Conservation (phyloP, 805 yeast species). For the Lipomyces sp. region DNA sequence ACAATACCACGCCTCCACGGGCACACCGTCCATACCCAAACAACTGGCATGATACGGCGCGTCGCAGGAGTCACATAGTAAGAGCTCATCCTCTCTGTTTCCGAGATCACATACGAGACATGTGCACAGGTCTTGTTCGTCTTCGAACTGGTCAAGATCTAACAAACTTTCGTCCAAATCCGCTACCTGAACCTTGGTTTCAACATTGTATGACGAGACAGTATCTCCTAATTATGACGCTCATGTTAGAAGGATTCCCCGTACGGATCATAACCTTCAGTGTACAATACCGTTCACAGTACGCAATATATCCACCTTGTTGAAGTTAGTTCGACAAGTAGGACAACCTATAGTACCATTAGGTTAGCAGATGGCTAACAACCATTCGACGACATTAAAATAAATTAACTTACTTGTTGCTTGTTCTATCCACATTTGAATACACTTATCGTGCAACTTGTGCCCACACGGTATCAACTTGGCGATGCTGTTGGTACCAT, state of each 20-base stretch:
- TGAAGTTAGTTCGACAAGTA: conserved; percentile 58
- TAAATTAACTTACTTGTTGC: conserved; percentile 49
- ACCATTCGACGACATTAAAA: background rate
- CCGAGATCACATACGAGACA: conserved; percentile 42
- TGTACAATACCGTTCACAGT: conserved; percentile 29
- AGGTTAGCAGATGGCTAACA: background rate
- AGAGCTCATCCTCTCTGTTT: conserved; percentile 41
- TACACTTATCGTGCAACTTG: conserved; percentile 61
- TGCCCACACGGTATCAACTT: conserved; percentile 55
- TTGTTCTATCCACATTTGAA: conserved; percentile 60
- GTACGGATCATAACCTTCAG: conserved; percentile 27
- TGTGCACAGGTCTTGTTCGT: conserved; percentile 35
- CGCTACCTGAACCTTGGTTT: conserved; percentile 34
- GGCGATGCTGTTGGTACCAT: conserved; percentile 37
- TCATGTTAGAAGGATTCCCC: background rate
- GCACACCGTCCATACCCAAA: conserved; percentile 43
- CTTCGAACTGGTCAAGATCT: conserved; percentile 15
- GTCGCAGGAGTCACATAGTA: conserved; percentile 44
- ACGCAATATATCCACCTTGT: conserved; percentile 47
- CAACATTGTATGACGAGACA: conserved; percentile 23
- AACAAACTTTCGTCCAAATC: conserved; percentile 17
- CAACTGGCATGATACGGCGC: conserved; percentile 44
- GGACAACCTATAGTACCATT: conserved; percentile 53
- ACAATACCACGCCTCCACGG: conserved; percentile 44
- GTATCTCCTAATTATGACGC: conserved; percentile 18